phyloP scores from a whole-genome alignment of 2,329 filamentous ascomycete genomes.

The Furcasterigmium sp. region DNA sequence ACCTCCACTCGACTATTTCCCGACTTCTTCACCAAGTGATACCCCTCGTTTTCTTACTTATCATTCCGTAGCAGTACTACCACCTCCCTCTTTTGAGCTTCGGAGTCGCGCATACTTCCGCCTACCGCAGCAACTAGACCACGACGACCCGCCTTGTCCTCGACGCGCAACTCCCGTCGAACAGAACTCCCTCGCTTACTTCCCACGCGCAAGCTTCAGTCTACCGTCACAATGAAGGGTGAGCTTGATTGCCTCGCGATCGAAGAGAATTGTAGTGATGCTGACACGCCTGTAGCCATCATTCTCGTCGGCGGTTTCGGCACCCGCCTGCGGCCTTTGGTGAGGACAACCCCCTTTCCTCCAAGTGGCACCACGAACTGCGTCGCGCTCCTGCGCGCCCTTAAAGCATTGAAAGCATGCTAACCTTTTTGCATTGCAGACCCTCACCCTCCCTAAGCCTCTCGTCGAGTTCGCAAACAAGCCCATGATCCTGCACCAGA shows the following conservation, averaged over 20 bases:
- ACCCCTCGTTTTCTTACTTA: conserved; percentile 10
- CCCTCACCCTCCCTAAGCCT: conserved; percentile 93
- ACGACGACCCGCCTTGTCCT: no score
- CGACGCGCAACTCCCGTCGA: no score
- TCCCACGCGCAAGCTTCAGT: neutral
- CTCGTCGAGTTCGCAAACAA: conserved; percentile 98
- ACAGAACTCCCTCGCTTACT: neutral
- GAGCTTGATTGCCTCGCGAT: neutral
- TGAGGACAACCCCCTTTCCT: conserved; percentile 41
- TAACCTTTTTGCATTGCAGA: conserved; percentile 45
- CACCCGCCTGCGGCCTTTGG: conserved; percentile 92
- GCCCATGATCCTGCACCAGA: conserved; percentile 98
- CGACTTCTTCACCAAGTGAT: conserved; percentile 3
- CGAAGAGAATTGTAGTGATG: neutral
- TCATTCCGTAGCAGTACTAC: conserved; percentile 4
- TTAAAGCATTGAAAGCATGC: neutral
- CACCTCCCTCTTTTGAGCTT: conserved; percentile 1
- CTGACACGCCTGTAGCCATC: conserved; percentile 57
- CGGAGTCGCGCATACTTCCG: no score
- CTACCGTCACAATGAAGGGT: conserved; percentile 12
- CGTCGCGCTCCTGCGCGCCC: neutral
- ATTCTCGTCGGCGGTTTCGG: conserved; percentile 99
- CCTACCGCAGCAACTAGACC: neutral
- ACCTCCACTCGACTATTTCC: no score
- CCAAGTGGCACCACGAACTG: neutral